A percentile compares a stretch with the other conserved stretches of the same genome.
These are phyloP conservation scores for Gyrodon lividus DNA, from an alignment of 768 basidiomycete species.

Conservation along the genomic window DNA sequence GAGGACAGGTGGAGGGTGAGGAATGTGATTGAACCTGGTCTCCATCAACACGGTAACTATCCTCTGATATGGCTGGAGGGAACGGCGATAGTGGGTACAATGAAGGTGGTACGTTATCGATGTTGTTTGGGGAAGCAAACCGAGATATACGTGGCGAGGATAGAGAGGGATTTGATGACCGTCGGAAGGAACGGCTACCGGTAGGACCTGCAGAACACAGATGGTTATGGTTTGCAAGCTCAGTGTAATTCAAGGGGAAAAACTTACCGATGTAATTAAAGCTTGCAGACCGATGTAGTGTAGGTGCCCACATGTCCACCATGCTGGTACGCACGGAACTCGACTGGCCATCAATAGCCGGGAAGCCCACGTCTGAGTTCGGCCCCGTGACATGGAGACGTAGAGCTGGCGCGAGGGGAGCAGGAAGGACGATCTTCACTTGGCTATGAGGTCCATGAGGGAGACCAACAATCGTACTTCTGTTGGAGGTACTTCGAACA, in stretches of 20 bases:
- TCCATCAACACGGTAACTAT: neutral
- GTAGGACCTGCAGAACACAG: neutral
- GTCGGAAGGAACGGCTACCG: neutral
- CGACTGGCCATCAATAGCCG: constrained; percentile 9
- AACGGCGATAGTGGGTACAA: constrained; percentile 3
- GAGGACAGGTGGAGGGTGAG: neutral
- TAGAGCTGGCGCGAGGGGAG: constrained; percentile 54
- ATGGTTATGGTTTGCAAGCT: neutral
- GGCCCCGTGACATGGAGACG: constrained; percentile 14
- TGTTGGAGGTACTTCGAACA: constrained; percentile 32
- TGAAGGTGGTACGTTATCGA: neutral
- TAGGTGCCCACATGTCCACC: constrained; percentile 39
- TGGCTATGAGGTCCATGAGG: constrained; percentile 63
- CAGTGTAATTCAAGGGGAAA: neutral
- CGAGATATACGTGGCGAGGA: neutral
- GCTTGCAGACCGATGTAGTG: constrained; percentile 10
- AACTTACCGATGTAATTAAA: constrained; percentile 10
- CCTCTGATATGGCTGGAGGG: constrained; percentile 11
- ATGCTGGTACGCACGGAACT: constrained; percentile 24
- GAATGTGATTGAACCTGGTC: neutral
- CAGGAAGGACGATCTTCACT: constrained; percentile 66
- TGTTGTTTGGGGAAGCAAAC: neutral
- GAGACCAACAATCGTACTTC: constrained; percentile 48
- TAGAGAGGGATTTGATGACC: neutral
- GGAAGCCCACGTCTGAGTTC: constrained; percentile 9